phyloP scores from a whole-genome alignment of 2,329 filamentous ascomycete species.

The Talaromyces piceae region DNA sequence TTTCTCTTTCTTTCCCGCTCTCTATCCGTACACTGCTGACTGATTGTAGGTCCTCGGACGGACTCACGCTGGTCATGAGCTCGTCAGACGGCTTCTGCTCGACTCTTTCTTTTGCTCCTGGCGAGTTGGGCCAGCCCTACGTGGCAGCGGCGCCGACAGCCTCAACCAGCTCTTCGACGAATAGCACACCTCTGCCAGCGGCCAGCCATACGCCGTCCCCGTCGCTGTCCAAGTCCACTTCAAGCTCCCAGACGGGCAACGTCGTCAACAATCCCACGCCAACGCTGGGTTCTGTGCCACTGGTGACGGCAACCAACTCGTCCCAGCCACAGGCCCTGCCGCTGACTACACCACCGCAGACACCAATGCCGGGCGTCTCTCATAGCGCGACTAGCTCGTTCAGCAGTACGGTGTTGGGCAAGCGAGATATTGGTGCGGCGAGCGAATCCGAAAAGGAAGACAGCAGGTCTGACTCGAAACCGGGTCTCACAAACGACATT shows the following conservation, averaged over 20 bases:
- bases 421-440: slow-evolving; percentile 37
- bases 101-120: slow-evolving; percentile 70
- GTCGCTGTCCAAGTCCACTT: slow-evolving; percentile 53
- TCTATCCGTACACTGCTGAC: slow-evolving; percentile 14
- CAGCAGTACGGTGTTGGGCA: slow-evolving; percentile 48
- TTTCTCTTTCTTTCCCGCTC: slow-evolving; percentile 24
- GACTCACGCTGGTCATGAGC: slow-evolving; percentile 78
- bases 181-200: slow-evolving; percentile 64
- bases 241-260: slow-evolving; percentile 39
- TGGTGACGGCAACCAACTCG: slow-evolving; percentile 67
- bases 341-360: slow-evolving; percentile 84
- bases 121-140: slow-evolving; percentile 79
- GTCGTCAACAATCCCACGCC: slow-evolving; percentile 72
- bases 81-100: slow-evolving; percentile 98
- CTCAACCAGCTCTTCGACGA: slow-evolving; percentile 44
- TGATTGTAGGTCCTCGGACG: slow-evolving; percentile 61
- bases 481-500: background rate
- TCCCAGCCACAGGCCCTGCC: slow-evolving; percentile 49
- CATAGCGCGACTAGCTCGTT: slow-evolving; percentile 51
- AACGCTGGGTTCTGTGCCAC: slow-evolving; percentile 67
- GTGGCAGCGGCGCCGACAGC: slow-evolving; percentile 40
- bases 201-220: slow-evolving; percentile 56
- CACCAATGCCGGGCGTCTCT: slow-evolving; percentile 51
- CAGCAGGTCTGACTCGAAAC: slow-evolving; percentile 18
- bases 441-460: slow-evolving; percentile 42